These are phyloP conservation scores for Russula earlei DNA, from an alignment of 768 basidiomycete species.

Conservation along the genomic window DNA sequence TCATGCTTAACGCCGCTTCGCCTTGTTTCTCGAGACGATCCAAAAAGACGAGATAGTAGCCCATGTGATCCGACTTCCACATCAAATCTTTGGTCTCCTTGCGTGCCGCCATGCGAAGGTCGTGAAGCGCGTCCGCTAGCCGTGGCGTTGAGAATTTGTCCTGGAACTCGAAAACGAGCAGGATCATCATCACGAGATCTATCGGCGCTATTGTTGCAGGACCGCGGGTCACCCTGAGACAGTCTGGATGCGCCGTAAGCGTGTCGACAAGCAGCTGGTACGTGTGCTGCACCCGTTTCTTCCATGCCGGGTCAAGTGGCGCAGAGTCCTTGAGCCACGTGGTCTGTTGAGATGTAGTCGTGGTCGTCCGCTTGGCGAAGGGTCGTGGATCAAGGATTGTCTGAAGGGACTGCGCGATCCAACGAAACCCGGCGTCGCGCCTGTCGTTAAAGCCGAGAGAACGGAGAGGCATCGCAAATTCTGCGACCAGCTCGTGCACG, in stretches of 20 bases:
- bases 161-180: slow-evolving; percentile 15
- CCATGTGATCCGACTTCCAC: slow-evolving; percentile 15
- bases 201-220: slow-evolving; percentile 18
- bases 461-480: slow-evolving; percentile 16
- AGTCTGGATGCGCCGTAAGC: not conserved
- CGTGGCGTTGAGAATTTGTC: not conserved
- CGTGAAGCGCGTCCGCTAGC: slow-evolving; percentile 4
- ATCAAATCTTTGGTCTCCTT: slow-evolving; percentile 14
- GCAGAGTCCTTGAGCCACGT: slow-evolving; percentile 38
- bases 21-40: slow-evolving; percentile 4
- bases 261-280: slow-evolving; percentile 14
- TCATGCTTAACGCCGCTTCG: not conserved
- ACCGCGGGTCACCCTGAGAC: slow-evolving; percentile 12
- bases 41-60: slow-evolving; percentile 3
- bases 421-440: slow-evolving; percentile 49
- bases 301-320: slow-evolving; percentile 1
- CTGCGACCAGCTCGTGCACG: slow-evolving; percentile 18
- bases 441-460: slow-evolving; percentile 42
- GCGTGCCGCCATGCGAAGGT: slow-evolving; percentile 12
- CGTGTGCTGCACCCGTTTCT: slow-evolving; percentile 7
- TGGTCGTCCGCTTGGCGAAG: slow-evolving; percentile 22
- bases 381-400: slow-evolving; percentile 37
- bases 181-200: slow-evolving; percentile 15
- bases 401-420: slow-evolving; percentile 45
- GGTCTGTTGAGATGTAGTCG: slow-evolving; percentile 34